These are phyloP conservation scores for Naganishia vaughanmartiniae DNA, from an alignment of 768 basidiomycete genomes.

Conservation along the genomic window DNA sequence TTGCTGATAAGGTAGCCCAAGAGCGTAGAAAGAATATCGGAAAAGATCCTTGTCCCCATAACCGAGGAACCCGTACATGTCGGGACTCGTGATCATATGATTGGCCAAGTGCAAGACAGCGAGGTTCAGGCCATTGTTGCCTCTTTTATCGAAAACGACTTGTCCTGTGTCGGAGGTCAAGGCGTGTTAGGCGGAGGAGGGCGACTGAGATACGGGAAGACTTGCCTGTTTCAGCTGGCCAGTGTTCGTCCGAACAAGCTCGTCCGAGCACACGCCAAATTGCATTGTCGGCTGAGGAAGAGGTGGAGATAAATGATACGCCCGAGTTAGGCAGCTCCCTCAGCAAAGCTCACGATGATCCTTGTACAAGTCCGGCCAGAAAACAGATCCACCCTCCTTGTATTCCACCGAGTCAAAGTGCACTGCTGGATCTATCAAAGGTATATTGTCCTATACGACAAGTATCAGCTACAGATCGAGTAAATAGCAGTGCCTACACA, in stretches of 20 bases:
- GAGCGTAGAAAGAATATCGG: constrained; percentile 53
- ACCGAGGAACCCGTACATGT: constrained; percentile 43
- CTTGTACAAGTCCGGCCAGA: constrained; percentile 56
- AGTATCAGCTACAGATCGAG: background rate
- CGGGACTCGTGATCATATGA: constrained; percentile 50
- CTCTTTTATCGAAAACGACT: constrained; percentile 54
- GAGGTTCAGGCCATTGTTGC: constrained; percentile 54
- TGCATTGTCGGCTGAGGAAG: constrained; percentile 53
- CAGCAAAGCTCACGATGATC: constrained; percentile 47
- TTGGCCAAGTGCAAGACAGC: constrained; percentile 53
- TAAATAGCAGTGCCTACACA: constrained; percentile 18
- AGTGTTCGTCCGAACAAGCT: constrained; percentile 51
- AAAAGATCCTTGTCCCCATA: constrained; percentile 54
- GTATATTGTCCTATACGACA: constrained; percentile 52
- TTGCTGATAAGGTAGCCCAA: constrained; percentile 50
- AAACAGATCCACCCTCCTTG: constrained; percentile 50
- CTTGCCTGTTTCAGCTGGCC: constrained; percentile 51
- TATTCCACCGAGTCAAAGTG: constrained; percentile 53
- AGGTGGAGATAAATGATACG: background rate
- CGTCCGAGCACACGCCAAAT: constrained; percentile 53
- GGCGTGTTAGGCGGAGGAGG: background rate
- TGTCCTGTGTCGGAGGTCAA: constrained; percentile 37
- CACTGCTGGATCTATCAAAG: constrained; percentile 50
- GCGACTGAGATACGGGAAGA: background rate
- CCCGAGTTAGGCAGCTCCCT: too few relatives aligned